Evolutionary conservation across 2,329 filamentous ascomycete species (phyloP), one percentile per base, ranked within the genome.

Genomic region (Paracoccidioides lutzii): DNA sequence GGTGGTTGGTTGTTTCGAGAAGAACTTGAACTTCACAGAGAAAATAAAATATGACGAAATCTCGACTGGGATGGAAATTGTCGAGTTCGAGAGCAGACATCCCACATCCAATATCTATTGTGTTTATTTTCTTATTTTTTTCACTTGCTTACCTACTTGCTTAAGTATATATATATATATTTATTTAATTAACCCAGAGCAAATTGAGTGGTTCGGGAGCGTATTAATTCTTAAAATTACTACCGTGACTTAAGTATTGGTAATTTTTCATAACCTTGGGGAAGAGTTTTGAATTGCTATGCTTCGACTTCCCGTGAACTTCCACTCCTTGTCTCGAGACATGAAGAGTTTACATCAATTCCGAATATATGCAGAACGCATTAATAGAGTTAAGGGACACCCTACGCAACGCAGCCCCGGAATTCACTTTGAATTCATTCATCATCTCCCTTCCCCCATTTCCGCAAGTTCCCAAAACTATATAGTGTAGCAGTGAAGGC

Each of bases 401-500:
- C 22, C 1, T 22, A 22, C 22, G 22, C 22, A 22, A 22, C 22
- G 22, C 22, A 22, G 22, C 22, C 22, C 22, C 22, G 22, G 22
- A 22, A 22, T 22, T 38, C 42, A 22, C 10, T 38, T 37, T 37
- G 9, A 37, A 37, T 53, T 53, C 58, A 63, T 54, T 65, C 65
- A 41, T 68, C 61, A 5, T 65, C 63, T 7, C 59, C 64, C 42
- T 52, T 55, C 5, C 40, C 52, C 56, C 60, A 67, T 63, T 75
- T 75, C 45, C 71, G 64, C 49, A 75, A 60, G 61, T 71, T 72
- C 38, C 65, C 67, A 58, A 76, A 53, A 61, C 64, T 60, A 69
- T 72, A 72, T 30, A 74, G 46, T 0, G 64, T 59, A 49, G 63
- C 59, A 35, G 62, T 59, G 12, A 66, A 44, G 33, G 55, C 59